Conservation (phyloP, 2,329 filamentous ascomycete genomes). For the Trichoderma sp. region DNA sequence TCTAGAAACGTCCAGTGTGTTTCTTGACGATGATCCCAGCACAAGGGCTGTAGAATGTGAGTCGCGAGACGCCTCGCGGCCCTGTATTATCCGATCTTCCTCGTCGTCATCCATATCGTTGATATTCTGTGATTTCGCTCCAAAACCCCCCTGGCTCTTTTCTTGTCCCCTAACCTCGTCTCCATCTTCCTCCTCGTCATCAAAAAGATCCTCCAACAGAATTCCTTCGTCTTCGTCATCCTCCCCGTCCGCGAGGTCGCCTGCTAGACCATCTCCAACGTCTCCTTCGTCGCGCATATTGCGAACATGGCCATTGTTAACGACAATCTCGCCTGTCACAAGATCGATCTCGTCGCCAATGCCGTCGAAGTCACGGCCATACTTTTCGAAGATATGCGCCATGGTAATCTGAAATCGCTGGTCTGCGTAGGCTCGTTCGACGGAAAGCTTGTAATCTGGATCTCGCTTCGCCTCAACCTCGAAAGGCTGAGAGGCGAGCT, state of each 20-base stretch:
- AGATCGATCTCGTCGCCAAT: slow-evolving; percentile 90
- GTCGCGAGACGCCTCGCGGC: slow-evolving; percentile 3
- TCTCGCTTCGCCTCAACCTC: slow-evolving; percentile 50
- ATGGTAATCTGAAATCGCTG: slow-evolving; percentile 76
- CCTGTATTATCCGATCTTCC: slow-evolving; percentile 23
- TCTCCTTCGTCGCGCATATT: slow-evolving; percentile 57
- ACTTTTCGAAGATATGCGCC: slow-evolving; percentile 87
- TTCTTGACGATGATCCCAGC: neutral
- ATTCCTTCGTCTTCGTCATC: slow-evolving; percentile 40
- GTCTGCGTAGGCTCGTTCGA: slow-evolving; percentile 65
- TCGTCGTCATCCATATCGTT: slow-evolving; percentile 17
- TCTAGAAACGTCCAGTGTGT: neutral
- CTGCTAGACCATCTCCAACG: slow-evolving; percentile 33
- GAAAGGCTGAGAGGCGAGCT: slow-evolving; percentile 48
- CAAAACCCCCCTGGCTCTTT: neutral
- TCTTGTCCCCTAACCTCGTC: neutral
- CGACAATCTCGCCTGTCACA: slow-evolving; percentile 74
- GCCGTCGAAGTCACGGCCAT: slow-evolving; percentile 76
- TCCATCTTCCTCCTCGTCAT: slow-evolving; percentile 25
- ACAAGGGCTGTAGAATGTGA: slow-evolving; percentile 20
- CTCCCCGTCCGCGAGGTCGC: slow-evolving; percentile 36
- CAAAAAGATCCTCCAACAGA: slow-evolving; percentile 33
- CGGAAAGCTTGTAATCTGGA: slow-evolving; percentile 56
- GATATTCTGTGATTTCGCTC: neutral
- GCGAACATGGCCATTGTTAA: slow-evolving; percentile 83